phyloP scores from a whole-genome alignment of 371 early-diverging fungal genomes.

The Rhizopus sp. region DNA sequence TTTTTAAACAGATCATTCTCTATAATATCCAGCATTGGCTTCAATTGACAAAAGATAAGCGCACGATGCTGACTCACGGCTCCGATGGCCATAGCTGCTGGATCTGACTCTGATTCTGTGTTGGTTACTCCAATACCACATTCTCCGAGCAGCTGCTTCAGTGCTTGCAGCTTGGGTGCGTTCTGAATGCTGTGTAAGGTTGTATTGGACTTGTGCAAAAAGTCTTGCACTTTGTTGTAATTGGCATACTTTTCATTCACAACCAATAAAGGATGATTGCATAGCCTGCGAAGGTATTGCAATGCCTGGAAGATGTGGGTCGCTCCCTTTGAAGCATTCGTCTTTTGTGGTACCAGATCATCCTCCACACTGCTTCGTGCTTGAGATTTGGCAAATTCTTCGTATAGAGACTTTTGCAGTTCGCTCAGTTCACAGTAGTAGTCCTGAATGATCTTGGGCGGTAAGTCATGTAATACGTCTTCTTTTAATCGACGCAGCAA shows the following conservation, averaged over 20 bases:
- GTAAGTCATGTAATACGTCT: slow-evolving; percentile 98
- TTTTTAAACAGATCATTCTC: slow-evolving; percentile 85
- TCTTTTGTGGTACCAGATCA: slow-evolving; percentile 32
- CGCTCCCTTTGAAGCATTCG: slow-evolving; percentile 36
- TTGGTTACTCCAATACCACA: slow-evolving; percentile 88
- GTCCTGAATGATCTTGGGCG: slow-evolving; percentile 99
- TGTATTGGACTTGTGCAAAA: slow-evolving; percentile 61
- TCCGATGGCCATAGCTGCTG: slow-evolving; percentile 52
- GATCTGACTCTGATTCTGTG: slow-evolving; percentile 49
- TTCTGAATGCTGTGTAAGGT: slow-evolving; percentile 83
- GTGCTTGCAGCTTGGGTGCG: slow-evolving; percentile 91
- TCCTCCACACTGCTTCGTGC: slow-evolving; percentile 56
- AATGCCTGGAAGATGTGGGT: slow-evolving; percentile 96
- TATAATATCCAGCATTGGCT: slow-evolving; percentile 96
- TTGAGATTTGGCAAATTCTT: slow-evolving; percentile 79
- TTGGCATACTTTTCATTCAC: slow-evolving; percentile 86
- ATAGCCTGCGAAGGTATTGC: slow-evolving; percentile 94
- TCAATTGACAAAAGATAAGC: slow-evolving; percentile 97
- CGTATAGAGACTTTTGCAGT: slow-evolving; percentile 87
- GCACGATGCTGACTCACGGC: slow-evolving; percentile 91
- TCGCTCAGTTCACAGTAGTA: slow-evolving; percentile 95
- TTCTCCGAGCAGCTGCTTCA: slow-evolving; percentile 86
- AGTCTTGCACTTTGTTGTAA: slow-evolving; percentile 64
- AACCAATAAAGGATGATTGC: slow-evolving; percentile 94
- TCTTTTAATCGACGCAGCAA: slow-evolving; percentile 97